Evolutionary conservation across 2,329 filamentous ascomycete species (phyloP).

Genomic region (Colletotrichum gigasporum): DNA sequence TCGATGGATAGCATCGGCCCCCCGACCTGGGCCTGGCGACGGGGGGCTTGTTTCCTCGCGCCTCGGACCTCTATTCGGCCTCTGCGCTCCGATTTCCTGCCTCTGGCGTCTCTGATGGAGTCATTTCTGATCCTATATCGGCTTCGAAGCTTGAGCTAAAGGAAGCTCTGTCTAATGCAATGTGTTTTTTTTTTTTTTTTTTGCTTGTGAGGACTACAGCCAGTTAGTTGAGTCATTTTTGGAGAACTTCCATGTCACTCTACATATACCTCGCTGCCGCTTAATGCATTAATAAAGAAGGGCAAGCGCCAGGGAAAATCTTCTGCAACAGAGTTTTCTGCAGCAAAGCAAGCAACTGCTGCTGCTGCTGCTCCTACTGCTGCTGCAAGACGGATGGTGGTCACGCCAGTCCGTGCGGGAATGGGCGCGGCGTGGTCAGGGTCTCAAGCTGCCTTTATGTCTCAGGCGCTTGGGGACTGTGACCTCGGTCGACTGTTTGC

Average conservation of each 20-base stretch:
- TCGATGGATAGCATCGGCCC: constrained; percentile 18
- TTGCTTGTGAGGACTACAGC: neutral
- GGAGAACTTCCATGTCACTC: neutral
- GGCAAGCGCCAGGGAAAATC: constrained; percentile 2
- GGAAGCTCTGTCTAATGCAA: neutral
- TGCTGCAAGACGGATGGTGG: too few species aligned
- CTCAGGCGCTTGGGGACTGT: constrained; percentile 10
- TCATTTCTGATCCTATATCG: constrained; percentile 27
- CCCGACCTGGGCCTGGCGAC: neutral
- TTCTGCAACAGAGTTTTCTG: constrained; percentile 25
- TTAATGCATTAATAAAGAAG: neutral
- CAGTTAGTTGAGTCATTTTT: neutral
- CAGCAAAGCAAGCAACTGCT: neutral
- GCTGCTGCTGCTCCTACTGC: neutral
- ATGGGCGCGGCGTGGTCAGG: neutral
- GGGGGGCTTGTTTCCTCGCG: neutral
- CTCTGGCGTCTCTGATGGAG: constrained; percentile 14
- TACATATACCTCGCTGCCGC: neutral
- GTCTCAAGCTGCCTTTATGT: constrained; percentile 3
- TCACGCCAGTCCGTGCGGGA: neutral
- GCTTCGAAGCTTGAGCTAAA: constrained; percentile 1
- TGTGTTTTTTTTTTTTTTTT: neutral
- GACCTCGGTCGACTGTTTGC: constrained; percentile 13
- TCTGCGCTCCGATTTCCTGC: neutral
- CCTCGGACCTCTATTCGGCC: constrained; percentile 28